Percentiles rank a stretch among this genome's conserved stretches.
Conservation (phyloP, 164 flowering plant genomes). For the Buxus sempervirens region DNA sequence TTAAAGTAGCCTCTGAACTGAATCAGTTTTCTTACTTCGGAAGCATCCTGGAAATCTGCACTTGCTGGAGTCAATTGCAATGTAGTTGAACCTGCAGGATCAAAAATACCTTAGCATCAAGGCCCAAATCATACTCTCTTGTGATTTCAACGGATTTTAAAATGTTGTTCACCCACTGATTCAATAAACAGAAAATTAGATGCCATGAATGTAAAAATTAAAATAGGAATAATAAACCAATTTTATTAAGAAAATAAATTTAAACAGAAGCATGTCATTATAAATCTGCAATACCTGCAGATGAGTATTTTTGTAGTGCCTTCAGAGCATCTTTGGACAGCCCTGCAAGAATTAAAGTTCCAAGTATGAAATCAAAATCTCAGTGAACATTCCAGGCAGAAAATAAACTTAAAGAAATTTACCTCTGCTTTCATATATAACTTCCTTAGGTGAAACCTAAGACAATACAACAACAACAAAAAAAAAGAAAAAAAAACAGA, state of each 20-base stretch:
- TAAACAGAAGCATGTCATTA: not conserved
- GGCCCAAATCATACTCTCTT: not conserved
- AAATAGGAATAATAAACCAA: too few species aligned
- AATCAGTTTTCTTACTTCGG: conserved; percentile 57
- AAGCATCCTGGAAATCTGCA: conserved; percentile 53
- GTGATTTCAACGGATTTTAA: not conserved
- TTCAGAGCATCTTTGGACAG: conserved; percentile 78
- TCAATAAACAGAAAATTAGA: not conserved
- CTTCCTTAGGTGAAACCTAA: conserved; percentile 86
- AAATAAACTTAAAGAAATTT: conserved; percentile 8
- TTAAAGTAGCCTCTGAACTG: conserved; percentile 64
- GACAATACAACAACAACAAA: conserved; percentile 12
- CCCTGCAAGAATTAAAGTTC: conserved; percentile 42
- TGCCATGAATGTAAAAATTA: not conserved
- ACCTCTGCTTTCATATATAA: conserved; percentile 78
- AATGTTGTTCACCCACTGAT: not conserved
- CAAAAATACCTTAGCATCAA: conserved; percentile 1
- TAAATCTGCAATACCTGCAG: conserved; percentile 36
- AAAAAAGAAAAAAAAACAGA: too few species aligned
- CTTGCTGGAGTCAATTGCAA: conserved; percentile 48
- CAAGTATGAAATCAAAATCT: not conserved
- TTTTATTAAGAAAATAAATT: too few species aligned
- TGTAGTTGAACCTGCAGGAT: conserved; percentile 49
- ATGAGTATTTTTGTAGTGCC: conserved; percentile 75
- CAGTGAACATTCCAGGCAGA: not conserved